Evolutionary conservation across 306 rosid species (phyloP), one percentile per base, ranked within the genome.

Genomic region (Hippophae rhamnoides): DNA sequence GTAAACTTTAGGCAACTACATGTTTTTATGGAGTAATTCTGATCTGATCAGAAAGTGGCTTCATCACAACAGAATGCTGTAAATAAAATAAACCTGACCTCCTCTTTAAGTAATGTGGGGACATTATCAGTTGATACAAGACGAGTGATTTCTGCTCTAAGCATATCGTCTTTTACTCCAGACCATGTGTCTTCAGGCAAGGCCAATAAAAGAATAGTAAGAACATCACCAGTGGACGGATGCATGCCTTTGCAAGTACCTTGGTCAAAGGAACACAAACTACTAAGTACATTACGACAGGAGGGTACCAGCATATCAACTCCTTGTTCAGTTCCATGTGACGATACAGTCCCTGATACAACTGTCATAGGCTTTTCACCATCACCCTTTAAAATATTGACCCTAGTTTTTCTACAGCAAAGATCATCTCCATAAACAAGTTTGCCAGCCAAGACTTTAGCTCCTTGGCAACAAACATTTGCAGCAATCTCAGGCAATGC

Each of bases 141-240:
- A 56, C 65, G 44, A 2, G 57, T 65, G 59, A 83, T 72, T 64
- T 85, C 84, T 18, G 47, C 67, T 67, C 53, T 71, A 61, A 90
- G 72, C 83, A 69, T 76, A 73, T 78, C 83, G 41, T 79, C 86
- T 64, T 71, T 76, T 25, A 90, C 73, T 70, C 80, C 81, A 13
- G 81, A 71, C 98, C 98, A 90, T 52, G 94, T 79, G 43, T 52
- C 63, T 51, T 72, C 70, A 7, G 98, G 98, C 79, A 90, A 69
- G 11, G 95, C 78, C 60, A 90, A 68, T 51, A 90, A 56, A 68
- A 90, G 90, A 65, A 87, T 83, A 5, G 96, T 87, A 40, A 87
- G 74, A 71, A 87, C 89, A 65, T 90, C 92, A 45, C 76, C 76
- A 6, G 82, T 71, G 31, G 92, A 87, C n/a, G 98, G 96, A 58